Evolutionary conservation across 2,329 filamentous ascomycete species (phyloP).

Genomic region (Cladosporium velox): DNA sequence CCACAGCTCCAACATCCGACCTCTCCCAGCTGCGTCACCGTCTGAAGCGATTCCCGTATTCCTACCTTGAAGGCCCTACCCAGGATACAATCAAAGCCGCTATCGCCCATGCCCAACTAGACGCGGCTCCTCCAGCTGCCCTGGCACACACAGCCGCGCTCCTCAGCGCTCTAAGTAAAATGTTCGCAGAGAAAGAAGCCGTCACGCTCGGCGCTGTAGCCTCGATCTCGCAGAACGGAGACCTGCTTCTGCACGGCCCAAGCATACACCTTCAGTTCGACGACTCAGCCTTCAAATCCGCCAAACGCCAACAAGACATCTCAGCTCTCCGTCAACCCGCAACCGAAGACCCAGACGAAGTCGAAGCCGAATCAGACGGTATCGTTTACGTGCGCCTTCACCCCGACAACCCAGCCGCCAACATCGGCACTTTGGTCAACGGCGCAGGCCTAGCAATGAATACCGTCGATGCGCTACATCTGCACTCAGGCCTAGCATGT

Average conservation of each 20-base stretch:
- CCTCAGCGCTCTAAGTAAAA: slow-evolving; percentile 56
- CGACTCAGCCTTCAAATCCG: slow-evolving; percentile 66
- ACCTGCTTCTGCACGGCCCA: slow-evolving; percentile 51
- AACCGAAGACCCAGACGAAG: slow-evolving; percentile 57
- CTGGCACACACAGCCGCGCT: slow-evolving; percentile 51
- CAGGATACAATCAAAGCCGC: slow-evolving; percentile 44
- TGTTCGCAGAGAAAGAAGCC: slow-evolving; percentile 67
- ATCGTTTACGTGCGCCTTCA: slow-evolving; percentile 74
- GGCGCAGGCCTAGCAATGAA: slow-evolving; percentile 91
- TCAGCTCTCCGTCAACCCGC: slow-evolving; percentile 58
- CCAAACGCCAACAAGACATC: slow-evolving; percentile 61
- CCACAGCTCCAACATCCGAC: slow-evolving; percentile 57
- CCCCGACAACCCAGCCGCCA: slow-evolving; percentile 50
- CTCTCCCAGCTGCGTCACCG: slow-evolving; percentile 46
- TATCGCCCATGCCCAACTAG: slow-evolving; percentile 57
- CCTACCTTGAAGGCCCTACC: slow-evolving; percentile 54
- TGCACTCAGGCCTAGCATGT: slow-evolving; percentile 67
- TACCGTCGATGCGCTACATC: slow-evolving; percentile 75
- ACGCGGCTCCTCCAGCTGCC: slow-evolving; percentile 46
- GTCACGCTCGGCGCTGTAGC: slow-evolving; percentile 59
- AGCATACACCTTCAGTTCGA: slow-evolving; percentile 66
- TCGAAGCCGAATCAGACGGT: slow-evolving; percentile 66
- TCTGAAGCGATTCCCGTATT: slow-evolving; percentile 61
- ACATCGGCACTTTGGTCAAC: slow-evolving; percentile 83
- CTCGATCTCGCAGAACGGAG: slow-evolving; percentile 41